Base-by-base conservation (phyloP, 164 flowering plant genomes). In the Tetracentron sinense region DNA sequence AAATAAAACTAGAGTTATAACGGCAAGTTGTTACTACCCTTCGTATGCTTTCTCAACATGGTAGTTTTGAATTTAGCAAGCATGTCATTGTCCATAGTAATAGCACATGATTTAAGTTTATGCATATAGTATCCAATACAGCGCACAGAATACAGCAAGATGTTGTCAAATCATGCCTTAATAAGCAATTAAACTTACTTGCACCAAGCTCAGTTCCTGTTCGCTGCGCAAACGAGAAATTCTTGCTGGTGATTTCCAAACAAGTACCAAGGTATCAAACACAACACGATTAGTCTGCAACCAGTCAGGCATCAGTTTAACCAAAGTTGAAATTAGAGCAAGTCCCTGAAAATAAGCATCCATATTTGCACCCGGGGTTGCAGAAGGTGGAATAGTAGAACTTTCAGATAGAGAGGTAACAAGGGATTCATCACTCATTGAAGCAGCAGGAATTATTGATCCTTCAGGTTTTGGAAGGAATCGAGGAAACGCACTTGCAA, bases 331-430 rank as follows among this genome's bases (percentile, higher is more conserved):
- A 54, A 92, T 56, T 33, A 95, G 86, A 51, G 83, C 84, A 76
- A 95, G 98, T 12, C 99, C 99, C 65, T 89, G 97, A 75, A 95
- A 92, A 74, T 88, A 90, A 63, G 94, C 83, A 77, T 90, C 95
- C 48, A 89, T 70, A 30, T 77, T 64, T 58, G 77, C 78, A 70
- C 54, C 69, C 35, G 78, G 19, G 4, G 72, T 21, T 44, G 76
- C 58, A 52, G 82, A 58, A 47, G 79, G 54, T 54, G 71, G 71
- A 68, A 30, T 69, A 44, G 86, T 22, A 61, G 68, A 65, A 63
- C 64, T 63, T 60, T 89, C 94, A 62, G 82, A 42, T 48, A 68
- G 67, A 58, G 80, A 65, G 58, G 63, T 61, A 66, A 60, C 72
- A 60, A 67, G 66, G 62, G 69, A 79, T 55, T 90, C 96, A 61